Conservation (phyloP, 805 yeast genomes). For the Metschnikowia cubensis region DNA sequence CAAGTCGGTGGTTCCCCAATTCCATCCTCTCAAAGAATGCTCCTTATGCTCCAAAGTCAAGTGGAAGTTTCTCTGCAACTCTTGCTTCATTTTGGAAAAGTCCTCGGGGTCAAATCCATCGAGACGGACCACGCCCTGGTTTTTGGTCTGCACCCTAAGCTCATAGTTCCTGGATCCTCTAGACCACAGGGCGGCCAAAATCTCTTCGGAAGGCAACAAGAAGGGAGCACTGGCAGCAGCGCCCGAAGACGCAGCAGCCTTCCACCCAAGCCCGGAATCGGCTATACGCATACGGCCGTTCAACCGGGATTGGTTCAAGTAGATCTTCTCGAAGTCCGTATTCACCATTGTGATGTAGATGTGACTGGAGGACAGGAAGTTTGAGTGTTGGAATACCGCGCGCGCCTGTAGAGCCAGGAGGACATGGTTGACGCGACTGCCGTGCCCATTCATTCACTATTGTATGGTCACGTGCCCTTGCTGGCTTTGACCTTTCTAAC, state of each 20-base stretch:
- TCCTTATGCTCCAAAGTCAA: slow-evolving; percentile 77
- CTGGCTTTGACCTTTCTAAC: not conserved
- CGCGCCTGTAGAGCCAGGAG: not conserved
- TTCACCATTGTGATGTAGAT: slow-evolving; percentile 35
- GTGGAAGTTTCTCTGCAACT: slow-evolving; percentile 71
- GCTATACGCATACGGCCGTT: slow-evolving; percentile 93
- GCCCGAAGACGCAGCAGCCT: slow-evolving; percentile 50
- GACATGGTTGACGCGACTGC: not conserved
- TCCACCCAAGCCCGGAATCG: slow-evolving; percentile 98
- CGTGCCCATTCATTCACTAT: not conserved
- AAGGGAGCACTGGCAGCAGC: slow-evolving; percentile 59
- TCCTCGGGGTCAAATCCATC: slow-evolving; percentile 93
- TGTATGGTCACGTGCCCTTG: not conserved
- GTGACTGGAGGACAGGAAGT: not conserved
- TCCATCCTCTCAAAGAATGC: slow-evolving; percentile 97
- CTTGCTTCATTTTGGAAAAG: slow-evolving; percentile 74
- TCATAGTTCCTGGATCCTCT: slow-evolving; percentile 92
- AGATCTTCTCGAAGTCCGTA: slow-evolving; percentile 86
- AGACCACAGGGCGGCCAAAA: slow-evolving; percentile 81
- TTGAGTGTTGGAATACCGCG: not conserved
- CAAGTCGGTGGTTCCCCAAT: slow-evolving; percentile 94
- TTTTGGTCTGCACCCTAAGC: slow-evolving; percentile 81
- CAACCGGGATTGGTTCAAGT: slow-evolving; percentile 77
- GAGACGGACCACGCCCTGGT: slow-evolving; percentile 76
- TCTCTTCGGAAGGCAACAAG: slow-evolving; percentile 80